Conservation (phyloP, 495 filamentous ascomycete species). For the Trichoderma erinaceum region DNA sequence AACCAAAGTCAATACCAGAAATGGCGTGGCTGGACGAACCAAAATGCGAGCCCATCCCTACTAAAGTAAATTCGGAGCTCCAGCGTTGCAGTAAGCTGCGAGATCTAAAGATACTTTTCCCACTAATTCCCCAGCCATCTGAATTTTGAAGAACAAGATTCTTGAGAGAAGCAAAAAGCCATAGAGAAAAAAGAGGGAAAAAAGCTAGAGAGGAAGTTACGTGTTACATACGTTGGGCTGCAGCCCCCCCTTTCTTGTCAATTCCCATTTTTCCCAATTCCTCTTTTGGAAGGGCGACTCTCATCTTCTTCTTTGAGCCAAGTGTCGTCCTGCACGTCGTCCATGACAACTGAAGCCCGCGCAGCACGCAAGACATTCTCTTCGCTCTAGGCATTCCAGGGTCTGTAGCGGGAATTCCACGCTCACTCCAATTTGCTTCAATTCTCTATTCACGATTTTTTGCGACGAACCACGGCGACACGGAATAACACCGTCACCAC, state of each 20-base stretch:
- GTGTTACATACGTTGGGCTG: neutral
- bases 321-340: constrained; percentile 12
- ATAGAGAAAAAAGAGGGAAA: neutral
- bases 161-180: neutral
- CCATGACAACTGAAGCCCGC: constrained; percentile 9
- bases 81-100: neutral
- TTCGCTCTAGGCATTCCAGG: neutral
- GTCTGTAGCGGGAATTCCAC: neutral
- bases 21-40: constrained; percentile 9
- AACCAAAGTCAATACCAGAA: constrained; percentile 8
- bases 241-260: neutral
- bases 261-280: neutral
- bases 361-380: constrained; percentile 3
- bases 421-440: neutral
- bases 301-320: constrained; percentile 3
- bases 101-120: neutral
- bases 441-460: neutral
- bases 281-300: neutral
- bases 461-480: too few species aligned
- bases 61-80: neutral
- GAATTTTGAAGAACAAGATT: neutral
- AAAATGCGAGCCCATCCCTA: constrained; percentile 4
- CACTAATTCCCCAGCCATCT: constrained; percentile 5
- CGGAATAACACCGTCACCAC: too few species aligned
- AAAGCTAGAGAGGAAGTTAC: neutral